These are phyloP conservation scores for Saturnispora diversa DNA, from an alignment of 805 yeast species.

Conservation along the genomic window DNA sequence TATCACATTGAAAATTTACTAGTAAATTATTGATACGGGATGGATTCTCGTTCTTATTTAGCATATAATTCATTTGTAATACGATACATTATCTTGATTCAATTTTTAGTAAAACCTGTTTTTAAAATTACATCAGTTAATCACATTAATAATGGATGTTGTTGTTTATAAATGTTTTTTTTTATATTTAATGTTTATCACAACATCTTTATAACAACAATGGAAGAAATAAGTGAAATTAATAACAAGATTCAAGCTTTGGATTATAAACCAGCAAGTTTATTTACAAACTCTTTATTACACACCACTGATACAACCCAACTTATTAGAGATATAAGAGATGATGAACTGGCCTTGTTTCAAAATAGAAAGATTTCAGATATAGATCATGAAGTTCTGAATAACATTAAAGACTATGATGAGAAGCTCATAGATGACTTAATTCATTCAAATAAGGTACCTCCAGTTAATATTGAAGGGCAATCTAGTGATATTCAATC, in stretches of 20 bases:
- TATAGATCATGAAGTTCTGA: conserved; percentile 13
- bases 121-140: too few species aligned
- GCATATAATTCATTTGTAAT: too few species aligned
- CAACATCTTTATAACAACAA: too few species aligned
- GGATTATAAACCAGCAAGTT: conserved; percentile 9
- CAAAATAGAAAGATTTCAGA: conserved; percentile 11
- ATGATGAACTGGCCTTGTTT: conserved; percentile 14
- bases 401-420: conserved; percentile 1
- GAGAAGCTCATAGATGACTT: not conserved
- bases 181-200: not conserved
- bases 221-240: not conserved
- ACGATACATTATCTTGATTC: too few species aligned
- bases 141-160: too few species aligned
- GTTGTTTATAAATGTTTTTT: too few species aligned
- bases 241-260: not conserved
- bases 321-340: conserved; percentile 14
- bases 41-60: too few species aligned
- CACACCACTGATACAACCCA: conserved; percentile 15
- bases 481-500: not conserved
- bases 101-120: too few species aligned
- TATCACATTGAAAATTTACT: too few species aligned
- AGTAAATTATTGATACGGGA: too few species aligned
- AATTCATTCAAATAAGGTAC: not conserved
- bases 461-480: too few species aligned
- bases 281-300: conserved; percentile 14